Evolutionary conservation across 495 filamentous ascomycete genomes (phyloP).

Genomic region (Aspergillus cristatus): DNA sequence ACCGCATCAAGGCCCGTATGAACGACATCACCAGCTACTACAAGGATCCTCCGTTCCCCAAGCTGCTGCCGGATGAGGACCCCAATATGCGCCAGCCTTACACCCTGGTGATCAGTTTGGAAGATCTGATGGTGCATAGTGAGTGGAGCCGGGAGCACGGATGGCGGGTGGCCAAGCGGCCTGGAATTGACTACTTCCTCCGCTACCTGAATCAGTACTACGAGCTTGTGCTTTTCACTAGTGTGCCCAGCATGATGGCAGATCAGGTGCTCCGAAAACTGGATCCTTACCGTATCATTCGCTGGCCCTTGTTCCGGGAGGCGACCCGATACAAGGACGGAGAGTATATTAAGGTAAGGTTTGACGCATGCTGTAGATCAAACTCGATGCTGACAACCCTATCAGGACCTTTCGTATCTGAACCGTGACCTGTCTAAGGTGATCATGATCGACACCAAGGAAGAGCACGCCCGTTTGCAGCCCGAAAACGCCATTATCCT

Average conservation of each 20-base stretch:
- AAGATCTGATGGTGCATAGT: conserved; percentile 88
- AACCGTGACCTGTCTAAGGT: conserved; percentile 93
- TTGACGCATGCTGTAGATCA: background rate
- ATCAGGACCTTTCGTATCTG: conserved; percentile 84
- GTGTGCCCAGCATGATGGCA: conserved; percentile 65
- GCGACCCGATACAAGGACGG: conserved; percentile 92
- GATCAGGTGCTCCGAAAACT: conserved; percentile 87
- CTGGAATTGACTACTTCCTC: conserved; percentile 93
- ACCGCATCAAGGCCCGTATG: conserved; percentile 64
- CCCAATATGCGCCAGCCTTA: conserved; percentile 77
- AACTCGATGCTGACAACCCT: background rate
- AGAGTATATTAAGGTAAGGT: conserved; percentile 84
- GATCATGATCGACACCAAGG: conserved; percentile 81
- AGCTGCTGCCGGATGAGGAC: conserved; percentile 83
- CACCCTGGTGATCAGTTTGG: conserved; percentile 83
- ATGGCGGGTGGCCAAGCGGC: conserved; percentile 91
- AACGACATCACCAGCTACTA: conserved; percentile 76
- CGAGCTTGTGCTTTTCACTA: conserved; percentile 92
- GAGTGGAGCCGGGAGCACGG: conserved; percentile 91
- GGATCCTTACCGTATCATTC: conserved; percentile 91
- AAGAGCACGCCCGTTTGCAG: conserved; percentile 70
- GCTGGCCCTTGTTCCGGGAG: conserved; percentile 91
- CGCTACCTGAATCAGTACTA: conserved; percentile 96
- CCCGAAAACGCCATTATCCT: conserved; percentile 91
- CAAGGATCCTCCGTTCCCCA: conserved; percentile 90